These are phyloP conservation scores for Graphium sp. DNA, from an alignment of 2,329 filamentous ascomycete species.

Conservation along the genomic window DNA sequence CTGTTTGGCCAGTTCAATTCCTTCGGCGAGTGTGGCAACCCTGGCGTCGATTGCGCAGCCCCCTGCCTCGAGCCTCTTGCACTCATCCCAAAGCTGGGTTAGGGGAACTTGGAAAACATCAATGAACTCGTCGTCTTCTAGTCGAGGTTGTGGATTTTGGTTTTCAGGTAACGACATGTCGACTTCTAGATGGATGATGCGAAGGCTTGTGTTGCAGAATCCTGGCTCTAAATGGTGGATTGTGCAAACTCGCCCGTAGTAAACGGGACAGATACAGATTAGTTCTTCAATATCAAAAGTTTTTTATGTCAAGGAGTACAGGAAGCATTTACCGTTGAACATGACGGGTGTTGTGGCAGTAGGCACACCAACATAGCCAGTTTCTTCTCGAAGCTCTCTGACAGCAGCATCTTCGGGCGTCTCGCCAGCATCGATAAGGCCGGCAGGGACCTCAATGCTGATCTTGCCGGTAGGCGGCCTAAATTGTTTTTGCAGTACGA, in stretches of 20 bases:
- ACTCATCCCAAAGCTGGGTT: conserved; percentile 45
- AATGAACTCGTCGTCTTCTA: conserved; percentile 72
- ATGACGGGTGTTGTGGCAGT: conserved; percentile 46
- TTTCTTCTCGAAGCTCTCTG: conserved; percentile 49
- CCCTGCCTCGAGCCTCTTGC: conserved; percentile 47
- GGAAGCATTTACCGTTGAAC: conserved; percentile 31
- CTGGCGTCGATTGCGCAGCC: conserved; percentile 68
- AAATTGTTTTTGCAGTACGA: conserved; percentile 52
- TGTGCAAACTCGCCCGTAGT: too few relatives aligned
- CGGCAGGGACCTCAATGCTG: conserved; percentile 48
- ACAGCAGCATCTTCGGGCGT: conserved; percentile 43
- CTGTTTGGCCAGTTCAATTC: conserved; percentile 53
- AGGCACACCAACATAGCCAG: conserved; percentile 41
- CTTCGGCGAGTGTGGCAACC: conserved; percentile 63
- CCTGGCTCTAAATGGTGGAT: conserved; percentile 36
- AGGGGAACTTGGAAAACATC: conserved; percentile 59
- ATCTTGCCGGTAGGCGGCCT: conserved; percentile 42
- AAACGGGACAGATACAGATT: too few relatives aligned
- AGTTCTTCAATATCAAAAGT: too few relatives aligned
- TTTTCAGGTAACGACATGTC: conserved; percentile 56
- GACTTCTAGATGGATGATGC: conserved; percentile 57
- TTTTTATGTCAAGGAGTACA: background rate
- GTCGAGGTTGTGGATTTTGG: conserved; percentile 46
- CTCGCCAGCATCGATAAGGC: conserved; percentile 45
- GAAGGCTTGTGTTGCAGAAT: conserved; percentile 50